phyloP scores from a whole-genome alignment of 73 alveolate genomes.

The Symbiodinium pilosum region DNA sequence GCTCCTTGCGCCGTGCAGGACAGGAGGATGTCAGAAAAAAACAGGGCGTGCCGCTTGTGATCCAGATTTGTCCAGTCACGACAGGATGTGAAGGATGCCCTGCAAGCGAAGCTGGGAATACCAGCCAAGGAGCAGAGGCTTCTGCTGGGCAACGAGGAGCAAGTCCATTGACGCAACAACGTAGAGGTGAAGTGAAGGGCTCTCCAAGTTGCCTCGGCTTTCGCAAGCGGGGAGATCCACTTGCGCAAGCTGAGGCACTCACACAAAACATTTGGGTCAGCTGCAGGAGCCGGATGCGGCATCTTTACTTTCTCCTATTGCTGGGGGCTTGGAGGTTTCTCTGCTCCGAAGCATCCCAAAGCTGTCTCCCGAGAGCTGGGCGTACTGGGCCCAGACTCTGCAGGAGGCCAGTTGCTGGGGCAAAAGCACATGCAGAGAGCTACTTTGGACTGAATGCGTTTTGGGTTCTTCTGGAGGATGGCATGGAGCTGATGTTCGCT shows the following conservation, averaged over 20 bases:
- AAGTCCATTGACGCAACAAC: too few species aligned
- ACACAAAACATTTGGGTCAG: too few species aligned
- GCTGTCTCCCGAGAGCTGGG: slow-evolving; percentile 6
- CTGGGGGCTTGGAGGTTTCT: neutral
- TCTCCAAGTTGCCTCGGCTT: too few species aligned
- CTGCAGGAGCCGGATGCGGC: neutral
- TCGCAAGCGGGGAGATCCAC: too few species aligned
- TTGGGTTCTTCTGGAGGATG: slow-evolving; percentile 25
- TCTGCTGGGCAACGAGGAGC: slow-evolving; percentile 38
- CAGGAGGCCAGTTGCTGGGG: neutral
- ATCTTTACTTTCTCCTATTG: neutral
- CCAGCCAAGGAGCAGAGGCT: slow-evolving; percentile 77
- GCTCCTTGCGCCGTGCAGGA: slow-evolving; percentile 45
- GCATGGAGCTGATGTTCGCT: slow-evolving; percentile 71
- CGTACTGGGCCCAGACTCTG: neutral
- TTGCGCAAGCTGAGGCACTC: too few species aligned
- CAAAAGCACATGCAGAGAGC: too few species aligned
- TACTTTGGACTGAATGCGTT: neutral
- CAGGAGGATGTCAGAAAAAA: too few species aligned
- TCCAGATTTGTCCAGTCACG: neutral
- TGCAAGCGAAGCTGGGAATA: slow-evolving; percentile 23
- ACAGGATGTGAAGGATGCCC: slow-evolving; percentile 53
- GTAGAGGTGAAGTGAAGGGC: too few species aligned
- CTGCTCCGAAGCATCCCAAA: neutral
- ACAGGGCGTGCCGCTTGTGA: too few species aligned